Conservation (phyloP, 202 grass and related monocot species). For the Schoenoplectus triqueter region DNA sequence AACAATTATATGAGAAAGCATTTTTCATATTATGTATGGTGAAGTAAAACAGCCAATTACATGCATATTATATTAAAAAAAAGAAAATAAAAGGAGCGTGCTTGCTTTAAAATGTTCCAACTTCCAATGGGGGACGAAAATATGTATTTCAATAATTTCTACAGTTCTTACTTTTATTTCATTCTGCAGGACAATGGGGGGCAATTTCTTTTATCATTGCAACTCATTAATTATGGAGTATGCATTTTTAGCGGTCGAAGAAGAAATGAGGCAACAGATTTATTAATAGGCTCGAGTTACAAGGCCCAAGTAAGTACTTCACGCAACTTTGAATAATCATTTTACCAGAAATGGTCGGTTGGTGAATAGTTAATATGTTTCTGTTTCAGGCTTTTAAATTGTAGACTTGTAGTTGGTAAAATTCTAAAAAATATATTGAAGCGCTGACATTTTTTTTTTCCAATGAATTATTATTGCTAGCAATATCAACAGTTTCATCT, state of each 20-base stretch:
- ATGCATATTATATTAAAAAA: too few relatives aligned
- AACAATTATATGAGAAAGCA: too few relatives aligned
- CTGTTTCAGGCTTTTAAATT: not conserved
- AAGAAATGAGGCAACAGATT: not conserved
- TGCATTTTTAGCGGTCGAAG: not conserved
- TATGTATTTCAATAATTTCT: too few relatives aligned
- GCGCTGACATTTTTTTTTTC: not conserved
- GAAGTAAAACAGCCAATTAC: too few relatives aligned
- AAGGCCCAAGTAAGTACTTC: not conserved
- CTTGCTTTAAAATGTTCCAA: too few relatives aligned
- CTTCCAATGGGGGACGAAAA: too few relatives aligned
- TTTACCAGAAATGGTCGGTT: conserved; percentile 27
- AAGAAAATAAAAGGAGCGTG: too few relatives aligned
- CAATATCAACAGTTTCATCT: too few relatives aligned
- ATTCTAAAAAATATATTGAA: not conserved
- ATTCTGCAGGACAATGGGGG: not conserved
- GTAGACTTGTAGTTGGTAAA: not conserved
- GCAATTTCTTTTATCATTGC: not conserved
- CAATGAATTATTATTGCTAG: too few relatives aligned
- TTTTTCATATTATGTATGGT: too few relatives aligned
- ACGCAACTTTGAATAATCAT: conserved; percentile 21
- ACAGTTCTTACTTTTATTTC: not conserved
- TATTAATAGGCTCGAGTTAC: not conserved
- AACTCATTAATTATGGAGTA: not conserved
- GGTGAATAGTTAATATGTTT: conserved; percentile 11